A percentile compares a stretch with the other conserved stretches of the same genome.
phyloP scores from a whole-genome alignment of 352 stramenopile species.

The Peronospora belbahrii region DNA sequence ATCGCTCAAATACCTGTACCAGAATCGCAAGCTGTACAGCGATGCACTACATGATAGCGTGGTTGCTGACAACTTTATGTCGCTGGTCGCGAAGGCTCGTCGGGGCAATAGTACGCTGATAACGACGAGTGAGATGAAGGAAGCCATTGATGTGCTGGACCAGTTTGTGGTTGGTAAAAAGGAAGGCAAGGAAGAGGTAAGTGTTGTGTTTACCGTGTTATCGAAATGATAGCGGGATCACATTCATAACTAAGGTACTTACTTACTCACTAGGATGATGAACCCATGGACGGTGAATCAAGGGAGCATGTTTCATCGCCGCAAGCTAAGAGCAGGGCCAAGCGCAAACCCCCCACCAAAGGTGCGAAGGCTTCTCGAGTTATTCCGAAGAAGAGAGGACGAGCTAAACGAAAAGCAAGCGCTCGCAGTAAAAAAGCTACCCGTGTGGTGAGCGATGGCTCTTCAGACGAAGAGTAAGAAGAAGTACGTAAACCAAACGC shows the following conservation, averaged over 20 bases:
- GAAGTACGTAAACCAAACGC: no score
- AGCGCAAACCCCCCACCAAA: constrained; percentile 22
- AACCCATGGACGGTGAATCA: constrained; percentile 11
- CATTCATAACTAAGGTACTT: neutral
- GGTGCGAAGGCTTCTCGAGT: constrained; percentile 14
- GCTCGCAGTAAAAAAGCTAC: constrained; percentile 20
- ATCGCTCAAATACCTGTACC: constrained; percentile 88
- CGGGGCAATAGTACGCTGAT: constrained; percentile 30
- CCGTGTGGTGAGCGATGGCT: constrained; percentile 19
- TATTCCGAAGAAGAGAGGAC: constrained; percentile 24
- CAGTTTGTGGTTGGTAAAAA: constrained; percentile 41
- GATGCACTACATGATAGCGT: constrained; percentile 87
- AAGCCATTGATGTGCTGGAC: constrained; percentile 67
- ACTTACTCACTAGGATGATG: constrained; percentile 9
- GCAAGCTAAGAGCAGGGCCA: constrained; percentile 24
- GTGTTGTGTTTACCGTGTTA: neutral
- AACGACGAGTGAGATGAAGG: constrained; percentile 60
- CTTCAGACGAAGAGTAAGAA: constrained; percentile 25
- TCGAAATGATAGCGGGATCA: neutral
- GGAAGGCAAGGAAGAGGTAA: constrained; percentile 49
- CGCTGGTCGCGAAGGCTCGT: constrained; percentile 61
- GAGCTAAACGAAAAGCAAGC: constrained; percentile 19
- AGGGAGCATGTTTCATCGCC: constrained; percentile 25
- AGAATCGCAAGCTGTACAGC: constrained; percentile 87
- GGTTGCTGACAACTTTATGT: constrained; percentile 87